Base-by-base conservation (phyloP, 2,329 filamentous ascomycete genomes). In the Rutstroemia sp. region DNA sequence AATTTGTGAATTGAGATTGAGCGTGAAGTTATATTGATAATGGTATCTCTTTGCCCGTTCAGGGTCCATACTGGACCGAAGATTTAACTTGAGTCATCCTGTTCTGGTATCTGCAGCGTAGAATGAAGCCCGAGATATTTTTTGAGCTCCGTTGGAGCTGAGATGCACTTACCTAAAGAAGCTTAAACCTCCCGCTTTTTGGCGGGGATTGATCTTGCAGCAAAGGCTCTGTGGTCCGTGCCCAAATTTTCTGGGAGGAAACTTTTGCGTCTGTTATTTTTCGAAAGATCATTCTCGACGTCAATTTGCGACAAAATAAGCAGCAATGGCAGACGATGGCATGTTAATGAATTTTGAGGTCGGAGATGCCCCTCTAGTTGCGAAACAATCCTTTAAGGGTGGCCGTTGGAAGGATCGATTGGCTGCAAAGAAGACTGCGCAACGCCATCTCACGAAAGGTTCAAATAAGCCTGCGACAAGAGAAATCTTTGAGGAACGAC, bases 311-410 rank as follows among this genome's bases (percentile, higher is more conserved):
- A 21, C 17, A 48, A 48, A 40, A 10, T 46, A 42, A 58, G 58
- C 61, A 65, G 57, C 42, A 51, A 96, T 97, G 92, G 89, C 89
- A 51, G 92, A 97, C 76, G 89, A 95, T 84, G 91, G 91, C 64
- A 88, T 99, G 83, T 81, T 96, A 57, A 77, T 97, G 69, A 97
- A 97, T 67, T 96, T 97, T 70, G 85, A 90, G 65, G 76, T 96
- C 57, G 80, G 82, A 27, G 84, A 89, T 59, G 80, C 76, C 17
- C 80, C 87, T 12, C 70, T 89, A 54, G 79, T 84, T 58, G 75
- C 80, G 54, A 83, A 78, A 63, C 73, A 77, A 3, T 79, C 75
- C 54, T 89, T 95, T 72, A 94, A 88, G 70, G 94, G 94, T 64
- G 94, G 94, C n/a, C 82, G 83, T 65, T 99, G 94, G 94, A 87